Base-by-base conservation (phyloP, 2,329 filamentous ascomycete genomes). In the Ophiostoma tasmaniense region DNA sequence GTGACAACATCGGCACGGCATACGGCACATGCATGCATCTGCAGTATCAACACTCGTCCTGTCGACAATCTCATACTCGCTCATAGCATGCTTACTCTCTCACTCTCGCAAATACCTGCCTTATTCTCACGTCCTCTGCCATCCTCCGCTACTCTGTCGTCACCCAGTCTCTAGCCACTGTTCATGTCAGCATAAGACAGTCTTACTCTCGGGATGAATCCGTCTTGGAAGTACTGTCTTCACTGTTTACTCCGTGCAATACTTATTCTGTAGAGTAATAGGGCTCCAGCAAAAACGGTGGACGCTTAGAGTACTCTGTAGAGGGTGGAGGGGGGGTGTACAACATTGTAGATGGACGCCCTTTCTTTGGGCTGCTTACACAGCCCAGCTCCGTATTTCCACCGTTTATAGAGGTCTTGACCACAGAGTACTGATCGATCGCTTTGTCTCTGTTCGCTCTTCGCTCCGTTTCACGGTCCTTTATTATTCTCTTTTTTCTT, bases 401-500 rank as follows among this genome's bases (percentile, higher is more conserved):
- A 64, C 61, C 61, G 61, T 64, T 64, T 39, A 17, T 14, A 1
- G 2, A 20, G 3, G 13, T 14, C 39, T 17, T 42, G 17, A 17
- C 8, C 13, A 42, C 35, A 37, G 7, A 37, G 14, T 42, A 17
- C 13, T 20, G 5, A 45, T 13, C 13, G 59, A 6, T 62, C 28
- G 30, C 20, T n/a, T 4, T 35, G n/a, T 39, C 22, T 30, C 13
- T 65, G 14, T 22, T 39, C 62, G 37, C 30, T 35, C 62, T 65
- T 65, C 62, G 33, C 62, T 65, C 62, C 62, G 64, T 66, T 45
- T 66, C 62, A 30, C 62, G 62, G 62, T 65, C 59, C 28, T 62
- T 62, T 62, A 64, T 68, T 68, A 64, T 61, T 64, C 42, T 68
- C 55, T 39, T 64, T 39, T 22, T 55, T 52, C 28, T 28, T 55